These are phyloP conservation scores for Fraxinus platypoda DNA, from an alignment of 305 asterid genomes.

Conservation along the genomic window DNA sequence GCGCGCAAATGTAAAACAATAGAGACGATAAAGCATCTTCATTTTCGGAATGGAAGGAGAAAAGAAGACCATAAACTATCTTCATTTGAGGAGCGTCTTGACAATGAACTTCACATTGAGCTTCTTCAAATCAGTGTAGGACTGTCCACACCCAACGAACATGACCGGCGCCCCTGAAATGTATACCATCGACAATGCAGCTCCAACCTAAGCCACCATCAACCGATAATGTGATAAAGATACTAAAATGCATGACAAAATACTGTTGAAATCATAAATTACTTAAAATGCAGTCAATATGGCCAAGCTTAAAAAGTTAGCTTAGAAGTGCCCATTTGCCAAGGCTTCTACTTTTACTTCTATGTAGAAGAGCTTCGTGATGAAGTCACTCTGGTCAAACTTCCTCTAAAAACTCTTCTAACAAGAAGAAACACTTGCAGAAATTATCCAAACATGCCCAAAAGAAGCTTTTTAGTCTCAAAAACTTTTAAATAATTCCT, in stretches of 20 bases:
- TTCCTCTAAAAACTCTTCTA: too few species aligned
- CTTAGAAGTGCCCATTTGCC: too few species aligned
- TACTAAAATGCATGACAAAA: background rate
- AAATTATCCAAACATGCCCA: too few species aligned
- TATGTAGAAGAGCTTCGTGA: background rate
- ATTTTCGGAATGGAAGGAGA: background rate
- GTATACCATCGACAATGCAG: constrained; percentile 94
- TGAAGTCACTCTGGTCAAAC: too few species aligned
- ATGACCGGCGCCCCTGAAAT: constrained; percentile 88
- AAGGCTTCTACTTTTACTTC: too few species aligned
- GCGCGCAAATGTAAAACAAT: background rate
- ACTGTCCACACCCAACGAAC: constrained; percentile 96
- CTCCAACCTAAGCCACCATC: constrained; percentile 69
- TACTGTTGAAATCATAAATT: background rate
- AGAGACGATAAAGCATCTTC: background rate
- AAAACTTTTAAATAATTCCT: background rate
- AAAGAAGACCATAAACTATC: background rate
- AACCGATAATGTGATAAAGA: background rate
- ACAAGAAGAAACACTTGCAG: too few species aligned
- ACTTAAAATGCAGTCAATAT: background rate
- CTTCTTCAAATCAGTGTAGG: constrained; percentile 86
- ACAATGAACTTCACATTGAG: constrained; percentile 82
- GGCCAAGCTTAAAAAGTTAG: background rate
- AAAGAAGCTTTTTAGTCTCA: too few species aligned
- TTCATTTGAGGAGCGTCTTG: constrained; percentile 78